Evolutionary conservation across 345 rosid genomes (phyloP).

Genomic region (Clausena lansium): DNA sequence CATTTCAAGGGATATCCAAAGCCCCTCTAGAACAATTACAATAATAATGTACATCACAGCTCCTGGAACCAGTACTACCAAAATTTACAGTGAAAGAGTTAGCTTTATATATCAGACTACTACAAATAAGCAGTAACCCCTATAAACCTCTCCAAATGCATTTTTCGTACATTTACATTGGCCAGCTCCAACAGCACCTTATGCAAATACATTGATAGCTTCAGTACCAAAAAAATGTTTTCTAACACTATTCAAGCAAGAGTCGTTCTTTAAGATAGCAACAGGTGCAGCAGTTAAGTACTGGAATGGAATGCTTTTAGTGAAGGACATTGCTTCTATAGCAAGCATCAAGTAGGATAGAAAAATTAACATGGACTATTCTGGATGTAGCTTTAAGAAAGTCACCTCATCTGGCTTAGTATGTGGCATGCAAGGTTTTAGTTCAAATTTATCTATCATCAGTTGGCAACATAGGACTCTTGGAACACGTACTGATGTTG

Average conservation of each 20-base stretch:
- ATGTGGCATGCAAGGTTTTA: not conserved
- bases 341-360: not conserved
- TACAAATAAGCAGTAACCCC: not conserved
- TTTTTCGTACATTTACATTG: not conserved
- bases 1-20: not conserved
- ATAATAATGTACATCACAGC: not conserved
- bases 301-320: not conserved
- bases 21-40: not conserved
- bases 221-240: not conserved
- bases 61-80: not conserved
- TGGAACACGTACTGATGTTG: conserved; percentile 51
- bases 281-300: not conserved
- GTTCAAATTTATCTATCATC: conserved; percentile 35
- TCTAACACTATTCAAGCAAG: not conserved
- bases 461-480: conserved; percentile 60
- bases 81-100: not conserved
- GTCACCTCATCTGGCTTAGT: not conserved
- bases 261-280: not conserved
- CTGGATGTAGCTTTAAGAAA: not conserved
- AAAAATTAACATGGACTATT: not conserved
- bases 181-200: not conserved
- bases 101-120: not conserved
- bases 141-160: not conserved
- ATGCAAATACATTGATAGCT: not conserved
- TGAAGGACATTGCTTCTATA: not conserved